Percentiles rank a stretch among this genome's conserved stretches.
phyloP scores from a whole-genome alignment of 2,329 filamentous ascomycete genomes.

The Cytospora mali region DNA sequence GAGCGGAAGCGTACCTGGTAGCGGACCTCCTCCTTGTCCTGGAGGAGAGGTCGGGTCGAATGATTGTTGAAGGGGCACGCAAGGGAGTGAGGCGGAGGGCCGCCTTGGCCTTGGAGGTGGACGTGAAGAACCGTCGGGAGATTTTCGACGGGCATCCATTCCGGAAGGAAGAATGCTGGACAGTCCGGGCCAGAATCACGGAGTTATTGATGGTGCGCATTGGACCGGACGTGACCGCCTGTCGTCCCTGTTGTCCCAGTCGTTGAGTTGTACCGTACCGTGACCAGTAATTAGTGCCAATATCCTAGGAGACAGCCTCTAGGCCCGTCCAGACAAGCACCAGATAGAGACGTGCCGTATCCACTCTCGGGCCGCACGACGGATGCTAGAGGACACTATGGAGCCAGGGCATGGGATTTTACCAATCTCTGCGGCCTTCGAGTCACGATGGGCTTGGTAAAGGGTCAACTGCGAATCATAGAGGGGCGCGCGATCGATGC shows the following conservation, averaged over 20 bases:
- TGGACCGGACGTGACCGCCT: constrained; percentile 26
- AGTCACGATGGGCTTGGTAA: constrained; percentile 21
- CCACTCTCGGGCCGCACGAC: constrained; percentile 22
- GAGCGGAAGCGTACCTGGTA: constrained; percentile 19
- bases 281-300: constrained; percentile 17
- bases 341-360: constrained; percentile 19
- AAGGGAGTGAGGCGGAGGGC: constrained; percentile 27
- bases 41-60: constrained; percentile 24
- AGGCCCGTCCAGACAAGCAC: constrained; percentile 17
- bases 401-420: neutral
- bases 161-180: constrained; percentile 25
- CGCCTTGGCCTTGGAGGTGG: constrained; percentile 26
- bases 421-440: constrained; percentile 15
- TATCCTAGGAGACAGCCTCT: constrained; percentile 19
- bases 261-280: constrained; percentile 5
- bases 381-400: constrained; percentile 5
- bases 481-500: constrained; percentile 6
- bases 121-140: constrained; percentile 26
- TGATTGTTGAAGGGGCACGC: constrained; percentile 26
- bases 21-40: constrained; percentile 15
- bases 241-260: too few relatives aligned
- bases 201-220: constrained; percentile 23
- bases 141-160: constrained; percentile 29
- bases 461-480: constrained; percentile 20
- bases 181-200: constrained; percentile 26